phyloP scores from a whole-genome alignment of 2,329 filamentous ascomycete genomes.

The Aspergillus niger region DNA sequence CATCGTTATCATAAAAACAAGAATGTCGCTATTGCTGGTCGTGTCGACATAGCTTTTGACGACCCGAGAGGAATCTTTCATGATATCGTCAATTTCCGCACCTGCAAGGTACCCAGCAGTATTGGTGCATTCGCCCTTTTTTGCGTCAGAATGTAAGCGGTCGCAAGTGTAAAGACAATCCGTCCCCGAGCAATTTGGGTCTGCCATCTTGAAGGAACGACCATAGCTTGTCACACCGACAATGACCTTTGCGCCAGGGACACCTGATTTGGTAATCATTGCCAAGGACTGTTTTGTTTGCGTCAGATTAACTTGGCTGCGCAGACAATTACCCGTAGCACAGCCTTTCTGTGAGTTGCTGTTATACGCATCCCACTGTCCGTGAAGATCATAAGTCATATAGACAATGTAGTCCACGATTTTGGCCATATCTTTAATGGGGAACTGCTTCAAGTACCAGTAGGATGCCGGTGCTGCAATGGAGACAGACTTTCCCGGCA shows the following conservation, averaged over 20 bases:
- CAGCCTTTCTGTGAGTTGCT: constrained; percentile 20
- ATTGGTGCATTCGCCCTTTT: constrained; percentile 35
- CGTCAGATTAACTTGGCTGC: constrained; percentile 46
- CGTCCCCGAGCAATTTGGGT: constrained; percentile 31
- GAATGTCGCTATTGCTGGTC: neutral
- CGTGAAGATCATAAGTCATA: constrained; percentile 23
- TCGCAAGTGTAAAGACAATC: constrained; percentile 38
- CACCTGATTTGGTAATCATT: constrained; percentile 27
- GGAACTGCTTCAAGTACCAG: constrained; percentile 28
- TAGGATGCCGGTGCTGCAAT: constrained; percentile 33
- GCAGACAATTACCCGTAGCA: constrained; percentile 34
- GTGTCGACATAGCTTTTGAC: neutral
- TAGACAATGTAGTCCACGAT: constrained; percentile 19
- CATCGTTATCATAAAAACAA: neutral
- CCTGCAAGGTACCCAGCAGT: constrained; percentile 45
- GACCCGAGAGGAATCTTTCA: neutral
- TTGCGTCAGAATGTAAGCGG: constrained; percentile 30
- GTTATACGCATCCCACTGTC: constrained; percentile 13
- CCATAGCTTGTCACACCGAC: constrained; percentile 42
- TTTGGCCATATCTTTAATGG: too few species aligned
- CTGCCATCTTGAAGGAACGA: constrained; percentile 38
- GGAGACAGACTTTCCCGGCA: constrained; percentile 24
- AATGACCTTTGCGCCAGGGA: constrained; percentile 22
- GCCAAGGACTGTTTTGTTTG: constrained; percentile 39
- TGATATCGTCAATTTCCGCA: constrained; percentile 39